phyloP scores from a whole-genome alignment of 208 protist genomes.

The Borovskyia barvae region DNA sequence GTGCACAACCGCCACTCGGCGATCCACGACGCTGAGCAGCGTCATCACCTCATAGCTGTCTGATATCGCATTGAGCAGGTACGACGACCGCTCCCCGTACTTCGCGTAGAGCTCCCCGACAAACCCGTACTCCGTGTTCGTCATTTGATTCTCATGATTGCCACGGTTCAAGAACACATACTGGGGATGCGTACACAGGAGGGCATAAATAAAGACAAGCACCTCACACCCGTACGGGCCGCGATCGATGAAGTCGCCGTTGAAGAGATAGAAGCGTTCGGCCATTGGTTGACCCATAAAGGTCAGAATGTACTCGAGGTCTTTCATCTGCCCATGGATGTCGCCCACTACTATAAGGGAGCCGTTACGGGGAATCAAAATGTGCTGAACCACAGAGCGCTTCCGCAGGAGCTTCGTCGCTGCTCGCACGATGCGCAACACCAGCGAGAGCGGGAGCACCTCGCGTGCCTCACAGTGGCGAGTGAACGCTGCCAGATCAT shows the following conservation, averaged over 20 bases:
- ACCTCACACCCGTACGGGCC: constrained; percentile 97
- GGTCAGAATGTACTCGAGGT: constrained; percentile 66
- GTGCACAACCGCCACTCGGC: constrained; percentile 97
- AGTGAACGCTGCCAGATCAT: constrained; percentile 38
- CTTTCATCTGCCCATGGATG: constrained; percentile 88
- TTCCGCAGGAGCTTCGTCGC: constrained; percentile 47
- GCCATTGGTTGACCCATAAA: constrained; percentile 54
- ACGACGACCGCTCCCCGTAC: constrained; percentile 48
- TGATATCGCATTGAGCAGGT: constrained; percentile 46
- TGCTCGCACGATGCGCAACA: constrained; percentile 40
- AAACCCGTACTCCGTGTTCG: constrained; percentile 87
- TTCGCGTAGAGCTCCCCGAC: constrained; percentile 67
- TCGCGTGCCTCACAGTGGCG: constrained; percentile 28
- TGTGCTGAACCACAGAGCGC: constrained; percentile 48
- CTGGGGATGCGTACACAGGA: constrained; percentile 75
- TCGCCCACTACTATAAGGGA: constrained; percentile 86
- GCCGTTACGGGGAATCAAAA: constrained; percentile 44
- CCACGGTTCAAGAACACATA: constrained; percentile 90
- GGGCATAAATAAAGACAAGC: constrained; percentile 69
- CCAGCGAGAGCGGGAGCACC: constrained; percentile 37
- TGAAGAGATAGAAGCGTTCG: constrained; percentile 93
- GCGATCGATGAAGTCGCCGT: constrained; percentile 99
- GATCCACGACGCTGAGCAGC: constrained; percentile 83
- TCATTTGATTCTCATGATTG: constrained; percentile 89
- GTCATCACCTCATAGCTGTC: constrained; percentile 90